A percentile compares a stretch with the other conserved stretches of the same genome.
Conservation (phyloP, 2,329 filamentous ascomycete species). For the Ceratocystis eucalypticola region DNA sequence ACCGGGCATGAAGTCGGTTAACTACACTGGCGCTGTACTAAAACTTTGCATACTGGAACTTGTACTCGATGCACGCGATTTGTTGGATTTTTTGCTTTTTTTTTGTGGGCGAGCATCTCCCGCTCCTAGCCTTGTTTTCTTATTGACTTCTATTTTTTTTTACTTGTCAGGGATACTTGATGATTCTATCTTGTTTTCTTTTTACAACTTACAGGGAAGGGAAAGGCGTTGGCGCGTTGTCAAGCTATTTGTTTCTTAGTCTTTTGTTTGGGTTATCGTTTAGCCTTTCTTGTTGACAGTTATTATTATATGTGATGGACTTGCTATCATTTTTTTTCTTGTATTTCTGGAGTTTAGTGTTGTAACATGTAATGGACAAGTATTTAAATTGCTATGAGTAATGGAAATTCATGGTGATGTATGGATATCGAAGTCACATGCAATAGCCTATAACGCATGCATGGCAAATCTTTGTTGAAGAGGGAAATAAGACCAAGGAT, state of each 20-base stretch:
- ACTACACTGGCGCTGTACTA: not conserved
- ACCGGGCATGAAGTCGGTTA: not conserved
- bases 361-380: not conserved
- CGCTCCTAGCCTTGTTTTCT: too few species aligned
- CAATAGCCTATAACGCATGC: not conserved
- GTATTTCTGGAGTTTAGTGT: not conserved
- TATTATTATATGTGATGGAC: not conserved
- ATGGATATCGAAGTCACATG: not conserved
- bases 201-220: not conserved
- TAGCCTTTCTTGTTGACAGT: not conserved
- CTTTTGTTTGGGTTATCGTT: constrained; percentile 4
- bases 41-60: not conserved
- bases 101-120: not conserved
- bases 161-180: constrained; percentile 1
- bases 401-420: too few species aligned
- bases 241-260: constrained; percentile 2
- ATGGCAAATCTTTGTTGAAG: too few species aligned
- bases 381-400: not conserved
- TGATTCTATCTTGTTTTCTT: constrained; percentile 9
- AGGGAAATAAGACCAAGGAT: too few species aligned
- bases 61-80: not conserved
- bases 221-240: constrained; percentile 6
- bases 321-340: not conserved
- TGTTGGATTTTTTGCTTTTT: constrained; percentile 5
- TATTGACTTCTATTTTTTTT: not conserved